Percentiles rank a stretch among this genome's conserved stretches.
Conservation (phyloP, 176 grass and related monocot species). For the Eragrostis curvula region DNA sequence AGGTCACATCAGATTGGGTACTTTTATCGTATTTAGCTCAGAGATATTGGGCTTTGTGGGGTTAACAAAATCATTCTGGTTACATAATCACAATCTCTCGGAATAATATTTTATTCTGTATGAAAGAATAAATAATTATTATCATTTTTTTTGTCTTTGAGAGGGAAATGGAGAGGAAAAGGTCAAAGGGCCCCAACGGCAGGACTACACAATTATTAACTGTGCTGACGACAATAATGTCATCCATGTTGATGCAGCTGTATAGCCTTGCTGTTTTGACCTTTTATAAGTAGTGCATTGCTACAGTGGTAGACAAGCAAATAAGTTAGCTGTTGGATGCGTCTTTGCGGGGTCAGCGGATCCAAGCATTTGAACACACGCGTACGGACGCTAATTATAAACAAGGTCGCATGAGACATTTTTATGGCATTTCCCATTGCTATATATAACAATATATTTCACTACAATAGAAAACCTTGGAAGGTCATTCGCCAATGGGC, state of each 20-base stretch:
- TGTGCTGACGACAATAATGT: neutral
- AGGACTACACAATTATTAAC: neutral
- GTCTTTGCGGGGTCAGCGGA: neutral
- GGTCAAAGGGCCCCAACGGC: neutral
- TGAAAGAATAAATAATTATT: neutral
- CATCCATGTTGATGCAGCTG: neutral
- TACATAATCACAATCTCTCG: neutral
- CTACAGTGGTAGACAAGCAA: neutral
- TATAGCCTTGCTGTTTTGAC: neutral
- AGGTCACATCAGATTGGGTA: neutral
- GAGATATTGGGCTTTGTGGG: neutral
- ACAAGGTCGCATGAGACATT: neutral
- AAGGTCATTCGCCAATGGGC: neutral
- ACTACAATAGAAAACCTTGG: neutral
- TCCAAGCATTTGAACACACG: neutral
- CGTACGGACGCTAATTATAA: neutral
- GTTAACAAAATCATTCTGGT: conserved; percentile 1
- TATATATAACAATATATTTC: neutral
- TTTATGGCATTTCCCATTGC: neutral
- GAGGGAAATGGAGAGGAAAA: neutral
- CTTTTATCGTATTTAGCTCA: neutral
- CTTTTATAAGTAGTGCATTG: neutral
- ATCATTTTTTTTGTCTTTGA: neutral
- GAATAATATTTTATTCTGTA: conserved; percentile 5
- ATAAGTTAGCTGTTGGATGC: neutral